A percentile compares a stretch with the other conserved stretches of the same genome.
Evolutionary conservation across 352 stramenopile species (phyloP).

Genomic region (Phytophthora kernoviae): DNA sequence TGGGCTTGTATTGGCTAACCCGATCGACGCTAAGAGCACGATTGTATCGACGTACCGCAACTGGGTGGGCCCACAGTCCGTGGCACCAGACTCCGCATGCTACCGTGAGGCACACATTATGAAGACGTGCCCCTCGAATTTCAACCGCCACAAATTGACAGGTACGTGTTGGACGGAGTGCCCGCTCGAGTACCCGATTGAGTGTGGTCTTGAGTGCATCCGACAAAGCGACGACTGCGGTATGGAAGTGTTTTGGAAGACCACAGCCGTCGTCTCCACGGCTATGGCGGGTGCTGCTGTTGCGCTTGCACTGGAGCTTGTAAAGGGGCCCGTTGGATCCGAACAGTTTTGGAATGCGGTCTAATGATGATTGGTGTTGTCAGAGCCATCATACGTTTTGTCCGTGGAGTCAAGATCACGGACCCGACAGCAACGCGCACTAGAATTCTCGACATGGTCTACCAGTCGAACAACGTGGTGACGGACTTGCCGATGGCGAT

Average conservation of each 20-base stretch:
- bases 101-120: conserved; percentile 37
- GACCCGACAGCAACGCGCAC: conserved; percentile 38
- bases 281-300: conserved; percentile 30
- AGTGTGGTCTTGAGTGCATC: conserved; percentile 56
- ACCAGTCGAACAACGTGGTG: conserved; percentile 51
- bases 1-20: conserved; percentile 11
- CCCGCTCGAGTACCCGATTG: conserved; percentile 54
- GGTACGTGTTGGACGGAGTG: conserved; percentile 49
- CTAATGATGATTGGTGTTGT: conserved; percentile 35
- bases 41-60: conserved; percentile 28
- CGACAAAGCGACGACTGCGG: conserved; percentile 53
- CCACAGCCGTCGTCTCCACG: conserved; percentile 23
- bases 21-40: conserved; percentile 11
- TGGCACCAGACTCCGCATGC: conserved; percentile 28
- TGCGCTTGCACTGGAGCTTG: conserved; percentile 35
- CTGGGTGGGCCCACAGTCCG: conserved; percentile 35
- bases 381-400: conserved; percentile 22
- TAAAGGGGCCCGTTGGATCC: conserved; percentile 17
- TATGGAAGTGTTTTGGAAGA: conserved; percentile 32
- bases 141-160: conserved; percentile 37
- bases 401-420: conserved; percentile 21
- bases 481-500: conserved; percentile 49
- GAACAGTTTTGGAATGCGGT: conserved; percentile 33
- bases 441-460: conserved; percentile 44
- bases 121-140: conserved; percentile 34